These are phyloP conservation scores for Fusarium devonianum DNA, from an alignment of 2,329 filamentous ascomycete genomes.

Conservation along the genomic window DNA sequence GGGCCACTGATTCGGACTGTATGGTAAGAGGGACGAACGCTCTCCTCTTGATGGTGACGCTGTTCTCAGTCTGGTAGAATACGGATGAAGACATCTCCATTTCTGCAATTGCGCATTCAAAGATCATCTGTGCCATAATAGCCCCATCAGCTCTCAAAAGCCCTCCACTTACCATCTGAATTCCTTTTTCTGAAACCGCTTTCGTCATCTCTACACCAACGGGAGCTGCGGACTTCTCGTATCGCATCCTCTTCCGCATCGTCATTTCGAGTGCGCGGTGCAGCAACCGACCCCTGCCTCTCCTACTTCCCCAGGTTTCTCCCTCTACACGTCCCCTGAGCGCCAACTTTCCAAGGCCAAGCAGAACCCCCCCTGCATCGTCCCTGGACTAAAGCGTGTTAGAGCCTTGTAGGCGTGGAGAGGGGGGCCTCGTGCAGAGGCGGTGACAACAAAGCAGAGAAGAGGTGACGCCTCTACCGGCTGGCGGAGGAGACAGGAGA, in stretches of 20 bases:
- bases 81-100: too few relatives aligned
- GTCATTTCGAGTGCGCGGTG: too few relatives aligned
- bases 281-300: slow-evolving; percentile 5
- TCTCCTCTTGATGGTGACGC: too few relatives aligned
- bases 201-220: too few relatives aligned
- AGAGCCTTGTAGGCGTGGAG: slow-evolving; percentile 25
- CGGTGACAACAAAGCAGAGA: slow-evolving; percentile 32
- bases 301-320: slow-evolving; percentile 32
- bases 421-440: slow-evolving; percentile 28
- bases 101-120: too few relatives aligned
- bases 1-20: not conserved
- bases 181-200: too few relatives aligned
- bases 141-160: too few relatives aligned
- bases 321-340: slow-evolving; percentile 4
- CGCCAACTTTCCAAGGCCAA: slow-evolving; percentile 1
- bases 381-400: slow-evolving; percentile 30
- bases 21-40: not conserved
- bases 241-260: not conserved
- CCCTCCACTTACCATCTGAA: too few relatives aligned
- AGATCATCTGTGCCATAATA: too few relatives aligned
- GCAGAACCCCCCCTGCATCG: slow-evolving; percentile 27
- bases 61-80: too few relatives aligned
- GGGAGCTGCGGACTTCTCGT: too few relatives aligned
- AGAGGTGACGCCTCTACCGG: slow-evolving; percentile 9
- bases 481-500: slow-evolving; percentile 1